Evolutionary conservation across 495 filamentous ascomycete genomes (phyloP), one percentile per base, ranked within the genome.

Genomic region (Annulohypoxylon maeteangense): DNA sequence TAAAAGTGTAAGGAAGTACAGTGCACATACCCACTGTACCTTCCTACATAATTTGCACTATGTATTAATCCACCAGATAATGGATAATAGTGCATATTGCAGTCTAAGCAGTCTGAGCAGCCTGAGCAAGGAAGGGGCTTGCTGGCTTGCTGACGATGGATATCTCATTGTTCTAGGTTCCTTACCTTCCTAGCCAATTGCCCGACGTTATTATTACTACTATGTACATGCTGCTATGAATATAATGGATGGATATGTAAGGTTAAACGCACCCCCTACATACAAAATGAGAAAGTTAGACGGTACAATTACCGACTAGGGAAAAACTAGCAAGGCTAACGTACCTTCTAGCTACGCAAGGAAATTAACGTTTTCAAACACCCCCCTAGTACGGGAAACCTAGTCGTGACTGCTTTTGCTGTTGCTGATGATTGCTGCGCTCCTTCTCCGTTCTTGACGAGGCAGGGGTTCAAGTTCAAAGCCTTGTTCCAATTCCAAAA

Each of bases 401-500:
- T 32, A 25, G 54, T 57, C 20, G 32, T 25, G 54, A 57, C 32
- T 57, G 51, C 62, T 65, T 50, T 66, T 27, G 54, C 32, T 59
- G 44, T 0, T 57, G 10, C 54, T 57, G 18, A 38, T 53, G 42
- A 54, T 32, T 34, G 62, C 62, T 55, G 36, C 50, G n/a, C 60
- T 54, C 50, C 25, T 23, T 29, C 40, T 44, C 40, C 40, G 40
- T 44, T 44, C 50, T 54, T 54, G 50, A 54, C 50, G 50, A 54
- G 29, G 50, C 40, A 44, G 50, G 50, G 25, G 51, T 38, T 47
- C 60, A 54, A 31, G 32, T 31, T 38, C 53, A 54, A 68, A 69
- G 67, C 67, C 67, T 70, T 70, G 67, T 70, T 68, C 65, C 51
- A 65, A 57, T 38, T 55, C 48, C 53, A 45, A 68, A 62, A 55